Evolutionary conservation across 2,329 filamentous ascomycete genomes (phyloP).

Genomic region (Claviceps fusiformis): DNA sequence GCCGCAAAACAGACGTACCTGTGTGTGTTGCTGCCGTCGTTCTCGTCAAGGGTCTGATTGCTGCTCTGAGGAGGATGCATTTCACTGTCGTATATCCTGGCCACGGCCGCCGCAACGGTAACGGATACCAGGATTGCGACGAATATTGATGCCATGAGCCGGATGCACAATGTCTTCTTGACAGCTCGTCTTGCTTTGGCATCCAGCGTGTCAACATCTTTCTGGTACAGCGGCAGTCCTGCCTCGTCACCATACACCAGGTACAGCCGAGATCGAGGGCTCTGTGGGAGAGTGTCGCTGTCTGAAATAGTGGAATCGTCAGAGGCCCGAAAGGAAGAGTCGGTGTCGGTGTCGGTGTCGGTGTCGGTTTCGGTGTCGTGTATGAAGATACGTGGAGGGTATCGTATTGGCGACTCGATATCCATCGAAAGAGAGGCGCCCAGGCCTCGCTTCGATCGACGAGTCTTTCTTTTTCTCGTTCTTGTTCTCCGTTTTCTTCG

Average conservation of each 20-base stretch:
- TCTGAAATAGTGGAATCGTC: constrained; percentile 7
- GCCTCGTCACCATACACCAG: constrained; percentile 5
- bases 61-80: not conserved
- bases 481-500: too few relatives aligned
- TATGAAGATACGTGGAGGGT: constrained; percentile 5
- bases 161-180: constrained; percentile 9
- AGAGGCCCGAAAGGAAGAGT: not conserved
- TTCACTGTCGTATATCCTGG: constrained; percentile 8
- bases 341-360: not conserved
- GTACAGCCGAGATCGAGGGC: not conserved
- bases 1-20: not conserved
- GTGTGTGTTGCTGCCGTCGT: not conserved
- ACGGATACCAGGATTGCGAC: constrained; percentile 12
- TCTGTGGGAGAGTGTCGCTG: constrained; percentile 3
- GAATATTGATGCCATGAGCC: constrained; percentile 12
- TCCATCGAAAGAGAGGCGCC: constrained; percentile 5
- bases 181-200: constrained; percentile 6
- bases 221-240: constrained; percentile 9
- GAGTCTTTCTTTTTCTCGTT: not conserved
- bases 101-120: constrained; percentile 13
- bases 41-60: not conserved
- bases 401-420: constrained; percentile 4
- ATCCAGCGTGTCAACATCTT: constrained; percentile 2
- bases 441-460: not conserved
- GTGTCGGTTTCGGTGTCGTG: not conserved